A percentile compares a stretch with the other conserved stretches of the same genome.
Conservation (phyloP, 768 basidiomycete genomes). For the Scleroderma bovista region DNA sequence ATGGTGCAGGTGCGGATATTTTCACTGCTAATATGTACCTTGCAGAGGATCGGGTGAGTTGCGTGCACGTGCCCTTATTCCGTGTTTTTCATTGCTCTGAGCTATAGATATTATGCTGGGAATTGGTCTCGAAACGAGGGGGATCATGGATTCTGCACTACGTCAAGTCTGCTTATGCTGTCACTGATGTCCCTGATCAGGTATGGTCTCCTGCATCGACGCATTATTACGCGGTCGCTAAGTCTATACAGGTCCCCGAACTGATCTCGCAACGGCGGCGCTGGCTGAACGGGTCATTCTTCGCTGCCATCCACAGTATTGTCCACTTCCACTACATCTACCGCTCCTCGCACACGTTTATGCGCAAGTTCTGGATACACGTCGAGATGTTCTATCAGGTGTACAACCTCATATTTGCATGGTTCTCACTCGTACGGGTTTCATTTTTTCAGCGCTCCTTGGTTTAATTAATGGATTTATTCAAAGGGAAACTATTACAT, state of each 20-base stretch:
- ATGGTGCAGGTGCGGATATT: constrained; percentile 81
- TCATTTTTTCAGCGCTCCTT: neutral
- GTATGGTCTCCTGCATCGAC: constrained; percentile 29
- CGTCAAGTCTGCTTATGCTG: constrained; percentile 89
- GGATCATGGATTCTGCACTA: constrained; percentile 92
- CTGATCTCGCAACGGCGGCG: constrained; percentile 91
- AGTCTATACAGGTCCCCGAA: constrained; percentile 65
- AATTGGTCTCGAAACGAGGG: constrained; percentile 91
- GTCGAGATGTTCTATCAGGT: constrained; percentile 88
- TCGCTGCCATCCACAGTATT: constrained; percentile 89
- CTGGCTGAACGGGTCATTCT: constrained; percentile 98
- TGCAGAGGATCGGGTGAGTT: constrained; percentile 74
- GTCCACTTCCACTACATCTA: constrained; percentile 96
- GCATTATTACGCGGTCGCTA: neutral
- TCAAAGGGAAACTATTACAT: constrained; percentile 84
- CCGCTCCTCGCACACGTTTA: constrained; percentile 75
- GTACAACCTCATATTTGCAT: constrained; percentile 89
- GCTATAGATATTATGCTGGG: constrained; percentile 92
- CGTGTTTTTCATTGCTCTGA: constrained; percentile 8
- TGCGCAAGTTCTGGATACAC: constrained; percentile 92
- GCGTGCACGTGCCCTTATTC: neutral
- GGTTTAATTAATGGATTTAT: neutral
- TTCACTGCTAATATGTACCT: constrained; percentile 97
- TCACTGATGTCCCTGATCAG: constrained; percentile 92
- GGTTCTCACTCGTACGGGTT: constrained; percentile 71